A percentile compares a stretch with the other conserved stretches of the same genome.
Evolutionary conservation across 2,329 filamentous ascomycete genomes (phyloP).

Genomic region (Emmonsiellopsis sp.): DNA sequence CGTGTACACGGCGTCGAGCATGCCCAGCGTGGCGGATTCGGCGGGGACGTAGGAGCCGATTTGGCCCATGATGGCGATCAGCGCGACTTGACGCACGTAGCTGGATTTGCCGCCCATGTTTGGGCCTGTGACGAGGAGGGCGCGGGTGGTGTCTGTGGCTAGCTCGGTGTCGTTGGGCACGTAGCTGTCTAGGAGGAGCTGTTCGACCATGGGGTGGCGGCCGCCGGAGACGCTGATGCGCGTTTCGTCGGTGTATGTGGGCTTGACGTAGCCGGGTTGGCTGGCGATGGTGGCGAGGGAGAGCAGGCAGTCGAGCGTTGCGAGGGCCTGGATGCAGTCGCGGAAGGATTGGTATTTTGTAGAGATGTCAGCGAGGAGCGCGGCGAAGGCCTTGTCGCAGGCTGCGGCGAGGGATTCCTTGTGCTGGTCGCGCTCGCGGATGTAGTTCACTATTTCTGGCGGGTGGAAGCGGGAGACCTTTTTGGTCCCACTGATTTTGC

Average conservation of each 20-base stretch:
- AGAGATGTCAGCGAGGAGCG: slow-evolving; percentile 64
- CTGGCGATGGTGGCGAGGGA: slow-evolving; percentile 76
- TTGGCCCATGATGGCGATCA: slow-evolving; percentile 89
- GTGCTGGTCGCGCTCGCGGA: slow-evolving; percentile 85
- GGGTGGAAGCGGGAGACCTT: slow-evolving; percentile 89
- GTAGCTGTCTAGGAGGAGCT: slow-evolving; percentile 73
- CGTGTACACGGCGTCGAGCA: slow-evolving; percentile 86
- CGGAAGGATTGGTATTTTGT: slow-evolving; percentile 82
- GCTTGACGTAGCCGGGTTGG: slow-evolving; percentile 81
- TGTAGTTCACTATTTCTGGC: slow-evolving; percentile 72
- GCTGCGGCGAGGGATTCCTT: slow-evolving; percentile 87
- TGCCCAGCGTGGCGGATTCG: slow-evolving; percentile 60
- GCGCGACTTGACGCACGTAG: slow-evolving; percentile 84
- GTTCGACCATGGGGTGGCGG: slow-evolving; percentile 93
- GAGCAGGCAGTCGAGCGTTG: slow-evolving; percentile 80
- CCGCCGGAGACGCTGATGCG: slow-evolving; percentile 64
- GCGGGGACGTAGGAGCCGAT: slow-evolving; percentile 92
- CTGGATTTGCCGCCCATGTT: slow-evolving; percentile 99
- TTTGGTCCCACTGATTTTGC: slow-evolving; percentile 91
- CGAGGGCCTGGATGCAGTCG: slow-evolving; percentile 77
- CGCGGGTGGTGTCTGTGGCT: slow-evolving; percentile 55
- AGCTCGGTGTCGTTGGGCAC: slow-evolving; percentile 82
- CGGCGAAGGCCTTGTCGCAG: slow-evolving; percentile 72
- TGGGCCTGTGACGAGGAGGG: slow-evolving; percentile 85
- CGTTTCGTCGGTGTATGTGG: slow-evolving; percentile 56